Conservation (phyloP, 208 protist species). For the Polymyxa betae region DNA sequence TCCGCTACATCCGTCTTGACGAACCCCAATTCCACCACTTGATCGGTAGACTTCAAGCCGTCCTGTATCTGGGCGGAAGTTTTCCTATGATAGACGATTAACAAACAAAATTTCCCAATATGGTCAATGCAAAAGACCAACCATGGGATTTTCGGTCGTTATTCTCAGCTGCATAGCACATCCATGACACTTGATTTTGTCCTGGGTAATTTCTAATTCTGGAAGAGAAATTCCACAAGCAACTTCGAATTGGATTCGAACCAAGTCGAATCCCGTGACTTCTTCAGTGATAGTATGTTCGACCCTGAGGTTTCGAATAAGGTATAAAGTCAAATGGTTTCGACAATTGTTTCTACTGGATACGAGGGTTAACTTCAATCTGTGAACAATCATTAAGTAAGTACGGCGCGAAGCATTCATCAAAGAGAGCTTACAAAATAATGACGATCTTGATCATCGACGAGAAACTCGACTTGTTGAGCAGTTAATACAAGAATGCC, state of each 20-base stretch:
- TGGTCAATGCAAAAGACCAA: background rate
- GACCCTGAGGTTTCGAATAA: slow-evolving; percentile 65
- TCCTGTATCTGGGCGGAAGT: slow-evolving; percentile 72
- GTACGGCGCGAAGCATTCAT: background rate
- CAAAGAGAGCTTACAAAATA: slow-evolving; percentile 38
- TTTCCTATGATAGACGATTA: slow-evolving; percentile 28
- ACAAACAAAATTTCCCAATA: background rate
- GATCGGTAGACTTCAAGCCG: slow-evolving; percentile 58
- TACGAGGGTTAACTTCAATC: slow-evolving; percentile 75
- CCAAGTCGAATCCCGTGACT: slow-evolving; percentile 79
- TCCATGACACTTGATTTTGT: slow-evolving; percentile 36
- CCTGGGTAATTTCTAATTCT: slow-evolving; percentile 63
- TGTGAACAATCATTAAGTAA: slow-evolving; percentile 71
- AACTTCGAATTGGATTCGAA: slow-evolving; percentile 68
- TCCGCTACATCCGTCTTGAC: background rate
- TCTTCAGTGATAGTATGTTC: slow-evolving; percentile 83
- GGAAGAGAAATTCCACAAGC: slow-evolving; percentile 64
- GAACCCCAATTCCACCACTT: slow-evolving; percentile 18
- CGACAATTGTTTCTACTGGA: slow-evolving; percentile 6
- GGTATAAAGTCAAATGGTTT: background rate
- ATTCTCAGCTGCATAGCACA: slow-evolving; percentile 72
- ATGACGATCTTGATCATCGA: slow-evolving; percentile 58
- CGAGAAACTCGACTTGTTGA: slow-evolving; percentile 70
- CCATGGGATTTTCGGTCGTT: slow-evolving; percentile 74
- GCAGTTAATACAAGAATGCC: slow-evolving; percentile 1